Evolutionary conservation across 352 stramenopile genomes (phyloP), one percentile per base, ranked within the genome.

Genomic region (Globisporangium cylindrosporum): DNA sequence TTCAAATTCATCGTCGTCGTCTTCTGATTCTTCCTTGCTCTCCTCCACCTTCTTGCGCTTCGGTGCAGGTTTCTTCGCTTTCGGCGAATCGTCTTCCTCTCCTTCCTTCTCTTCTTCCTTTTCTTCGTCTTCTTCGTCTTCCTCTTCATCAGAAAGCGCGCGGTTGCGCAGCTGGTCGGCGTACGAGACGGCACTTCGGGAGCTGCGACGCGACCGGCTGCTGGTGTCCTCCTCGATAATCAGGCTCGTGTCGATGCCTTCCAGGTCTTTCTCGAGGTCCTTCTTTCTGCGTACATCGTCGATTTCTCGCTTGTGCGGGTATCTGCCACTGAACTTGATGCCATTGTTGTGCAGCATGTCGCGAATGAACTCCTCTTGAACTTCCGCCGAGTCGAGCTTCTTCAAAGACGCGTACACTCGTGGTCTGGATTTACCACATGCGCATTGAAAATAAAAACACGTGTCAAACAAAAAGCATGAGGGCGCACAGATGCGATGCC

Each of bases 211-310:
- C 41, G 60, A 48, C 1, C 61, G 60, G n/a, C 34, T 55, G n/a
- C 20, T 77, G 41, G 57, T 74, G 70, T 18, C 65, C 62, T 18
- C 65, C 62, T 29, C 67, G 63, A 95, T 91, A 68, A 95, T 95
- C 15, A 92, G 67, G 25, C 76, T 91, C 1, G 85, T 88, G 68
- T 95, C 88, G 10, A 95, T 95, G 14, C 87, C 88, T 56, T 95
- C 88, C 34, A 94, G 65, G 51, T 95, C 88, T 51, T 83, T 82
- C 24, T 87, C 84, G 29, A 90, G 75, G 6, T 80, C 80, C 10
- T 78, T 75, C 70, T 93, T 94, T 65, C 70, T 81, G 75, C 90
- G 93, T 27, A 84, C 77, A n/a, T 71, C 75, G 3, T 75, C 76
- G 38, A 95, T 86, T 22, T 95, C 88, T 10, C 73, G 71, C 57